These are phyloP conservation scores for Monoraphidium neglectum DNA, from an alignment of 139 green algal species.

Conservation along the genomic window DNA sequence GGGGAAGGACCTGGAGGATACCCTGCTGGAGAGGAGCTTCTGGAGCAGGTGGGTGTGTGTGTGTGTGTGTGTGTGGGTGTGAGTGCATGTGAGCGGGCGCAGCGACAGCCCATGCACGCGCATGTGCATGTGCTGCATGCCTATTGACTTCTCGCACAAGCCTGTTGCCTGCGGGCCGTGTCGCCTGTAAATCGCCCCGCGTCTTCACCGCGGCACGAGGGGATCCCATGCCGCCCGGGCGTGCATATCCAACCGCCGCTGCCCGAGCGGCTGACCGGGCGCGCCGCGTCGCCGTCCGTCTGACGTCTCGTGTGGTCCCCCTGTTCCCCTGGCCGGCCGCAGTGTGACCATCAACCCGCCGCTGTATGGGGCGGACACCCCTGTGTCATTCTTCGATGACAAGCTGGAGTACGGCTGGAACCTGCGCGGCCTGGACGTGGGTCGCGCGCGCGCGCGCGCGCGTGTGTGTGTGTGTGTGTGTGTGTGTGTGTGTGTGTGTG, in stretches of 20 bases:
- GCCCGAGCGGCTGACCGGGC: too few relatives aligned
- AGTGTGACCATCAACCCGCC: slow-evolving; percentile 62
- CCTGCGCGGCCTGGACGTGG: slow-evolving; percentile 50
- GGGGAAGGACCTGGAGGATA: slow-evolving; percentile 22
- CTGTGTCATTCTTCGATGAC: slow-evolving; percentile 65
- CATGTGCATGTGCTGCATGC: too few relatives aligned
- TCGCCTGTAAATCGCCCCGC: too few relatives aligned
- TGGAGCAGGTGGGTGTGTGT: slow-evolving; percentile 39
- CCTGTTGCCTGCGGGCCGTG: neutral
- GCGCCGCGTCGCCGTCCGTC: neutral
- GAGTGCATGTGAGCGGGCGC: neutral
- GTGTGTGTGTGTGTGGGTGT: neutral
- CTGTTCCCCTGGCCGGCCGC: neutral
- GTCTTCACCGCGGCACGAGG: neutral
- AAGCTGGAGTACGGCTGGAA: slow-evolving; percentile 75
- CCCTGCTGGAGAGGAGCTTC: slow-evolving; percentile 54
- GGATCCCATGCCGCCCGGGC: neutral
- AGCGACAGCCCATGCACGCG: too few relatives aligned
- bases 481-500: too few relatives aligned
- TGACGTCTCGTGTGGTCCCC: too few relatives aligned
- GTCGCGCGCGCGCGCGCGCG: slow-evolving; percentile 7
- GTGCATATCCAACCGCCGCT: too few relatives aligned
- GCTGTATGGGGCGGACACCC: slow-evolving; percentile 68
- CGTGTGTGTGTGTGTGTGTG: neutral
- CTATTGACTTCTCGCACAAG: neutral